A percentile compares a stretch with the other conserved stretches of the same genome.
phyloP scores from a whole-genome alignment of 371 early-diverging fungal species.

The Mortierella sp. region DNA sequence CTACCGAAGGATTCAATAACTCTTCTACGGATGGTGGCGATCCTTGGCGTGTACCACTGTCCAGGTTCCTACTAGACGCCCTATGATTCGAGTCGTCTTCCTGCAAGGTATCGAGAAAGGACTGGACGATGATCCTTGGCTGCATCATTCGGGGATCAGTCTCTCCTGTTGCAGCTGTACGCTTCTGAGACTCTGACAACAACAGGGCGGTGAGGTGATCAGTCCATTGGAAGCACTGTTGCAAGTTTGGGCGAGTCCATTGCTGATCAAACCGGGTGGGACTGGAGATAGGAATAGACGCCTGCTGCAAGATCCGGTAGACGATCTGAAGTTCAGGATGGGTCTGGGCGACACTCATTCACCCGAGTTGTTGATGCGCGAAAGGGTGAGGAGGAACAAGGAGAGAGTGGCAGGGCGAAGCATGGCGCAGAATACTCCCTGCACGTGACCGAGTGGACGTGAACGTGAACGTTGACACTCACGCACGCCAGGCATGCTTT shows the following conservation, averaged over 20 bases:
- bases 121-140: slow-evolving; percentile 2
- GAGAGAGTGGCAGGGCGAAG: slow-evolving; percentile 1
- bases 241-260: slow-evolving; percentile 28
- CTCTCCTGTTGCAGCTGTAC: neutral
- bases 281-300: slow-evolving; percentile 11
- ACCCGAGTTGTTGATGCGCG: neutral
- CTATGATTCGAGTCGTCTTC: neutral
- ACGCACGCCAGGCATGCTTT: neutral
- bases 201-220: slow-evolving; percentile 23
- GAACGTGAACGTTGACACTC: neutral
- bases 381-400: neutral
- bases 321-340: slow-evolving; percentile 35
- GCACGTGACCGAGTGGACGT: neutral
- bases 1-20: slow-evolving; percentile 14
- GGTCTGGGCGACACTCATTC: slow-evolving; percentile 30
- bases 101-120: slow-evolving; percentile 8
- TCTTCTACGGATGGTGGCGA: slow-evolving; percentile 7
- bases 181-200: neutral
- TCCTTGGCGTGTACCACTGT: neutral
- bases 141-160: neutral
- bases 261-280: slow-evolving; percentile 24
- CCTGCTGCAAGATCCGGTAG: slow-evolving; percentile 29
- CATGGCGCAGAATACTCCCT: neutral
- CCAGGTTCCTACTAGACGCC: neutral
- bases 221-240: slow-evolving; percentile 40